Evolutionary conservation across 2,329 filamentous ascomycete genomes (phyloP), one percentile per base, ranked within the genome.

Genomic region (Scedosporium dehoogii): DNA sequence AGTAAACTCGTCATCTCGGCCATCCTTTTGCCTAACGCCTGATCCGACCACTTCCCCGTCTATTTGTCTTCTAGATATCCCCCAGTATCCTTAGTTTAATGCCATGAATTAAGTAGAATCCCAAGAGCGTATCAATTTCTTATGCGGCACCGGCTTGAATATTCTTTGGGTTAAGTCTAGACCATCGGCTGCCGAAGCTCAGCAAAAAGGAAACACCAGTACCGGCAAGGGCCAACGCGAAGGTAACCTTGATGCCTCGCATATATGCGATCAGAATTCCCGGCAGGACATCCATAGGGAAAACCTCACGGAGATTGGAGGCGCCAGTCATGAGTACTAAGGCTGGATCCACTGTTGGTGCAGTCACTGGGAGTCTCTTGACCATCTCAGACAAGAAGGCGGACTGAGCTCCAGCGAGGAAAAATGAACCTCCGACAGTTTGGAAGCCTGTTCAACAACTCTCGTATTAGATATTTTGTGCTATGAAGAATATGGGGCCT

Each of bases 231-330:
- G 79, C 78, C 66, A 86, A 76, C 9, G 84, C 87, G 46, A 85
- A 82, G 3, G 80, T 78, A 6, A 88, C 85, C 68, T 87, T 85
- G 67, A 87, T 82, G 0, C 83, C 83, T 62, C 82, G 73, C 67
- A 82, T 88, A 73, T 90, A 90, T 0, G 83, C 85, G 0, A 71
- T 66, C 27, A 88, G 76, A 46, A 90, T 84, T 0, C 76, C 74
- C 0, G 73, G 68, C 3, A 87, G 73, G 63, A 76, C 33, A 3
- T 38, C 33, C 10, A 38, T 10, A 12, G 33, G 33, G 65, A 89
- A 83, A 1, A 73, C 73, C 4, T 69, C 64, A 66, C 83, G 80
- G 44, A 91, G 76, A 65, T 83, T 78, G 0, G 85, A 88, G 3
- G 80, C 79, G 16, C 79, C 79, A 0, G 76, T 76, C 1, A 73